Evolutionary conservation across 495 filamentous ascomycete species (phyloP).

Genomic region (Penicillium paxilli): DNA sequence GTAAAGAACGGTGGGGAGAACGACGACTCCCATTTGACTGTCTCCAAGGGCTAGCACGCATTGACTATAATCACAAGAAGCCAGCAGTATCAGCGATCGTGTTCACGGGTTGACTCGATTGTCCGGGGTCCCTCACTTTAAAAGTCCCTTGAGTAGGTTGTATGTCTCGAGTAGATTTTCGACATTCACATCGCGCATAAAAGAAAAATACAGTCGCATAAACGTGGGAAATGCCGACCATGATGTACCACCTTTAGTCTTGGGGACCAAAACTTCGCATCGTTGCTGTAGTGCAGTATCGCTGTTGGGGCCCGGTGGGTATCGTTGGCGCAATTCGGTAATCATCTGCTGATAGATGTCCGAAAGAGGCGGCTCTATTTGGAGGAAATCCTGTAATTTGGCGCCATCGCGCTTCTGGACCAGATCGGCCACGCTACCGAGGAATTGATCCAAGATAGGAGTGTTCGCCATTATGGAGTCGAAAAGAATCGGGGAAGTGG

Average conservation of each 20-base stretch:
- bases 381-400: conserved; percentile 56
- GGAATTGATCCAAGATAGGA: conserved; percentile 56
- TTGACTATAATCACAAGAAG: conserved; percentile 43
- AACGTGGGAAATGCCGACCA: conserved; percentile 78
- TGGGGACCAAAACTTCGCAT: conserved; percentile 57
- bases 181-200: conserved; percentile 75
- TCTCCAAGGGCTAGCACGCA: conserved; percentile 79
- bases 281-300: conserved; percentile 58
- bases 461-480: conserved; percentile 15
- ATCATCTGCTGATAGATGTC: conserved; percentile 68
- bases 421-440: conserved; percentile 52
- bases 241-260: conserved; percentile 58
- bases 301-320: conserved; percentile 46
- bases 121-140: conserved; percentile 56
- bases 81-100: not conserved
- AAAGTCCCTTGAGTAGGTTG: conserved; percentile 65
- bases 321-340: conserved; percentile 59
- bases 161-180: conserved; percentile 74
- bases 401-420: conserved; percentile 54
- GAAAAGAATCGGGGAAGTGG: not conserved
- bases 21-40: conserved; percentile 71
- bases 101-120: not conserved
- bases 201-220: conserved; percentile 74
- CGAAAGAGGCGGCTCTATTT: conserved; percentile 64
- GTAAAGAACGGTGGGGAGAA: conserved; percentile 75